Conservation (phyloP, 495 filamentous ascomycete species). For the Recurvomyces mirabilis region DNA sequence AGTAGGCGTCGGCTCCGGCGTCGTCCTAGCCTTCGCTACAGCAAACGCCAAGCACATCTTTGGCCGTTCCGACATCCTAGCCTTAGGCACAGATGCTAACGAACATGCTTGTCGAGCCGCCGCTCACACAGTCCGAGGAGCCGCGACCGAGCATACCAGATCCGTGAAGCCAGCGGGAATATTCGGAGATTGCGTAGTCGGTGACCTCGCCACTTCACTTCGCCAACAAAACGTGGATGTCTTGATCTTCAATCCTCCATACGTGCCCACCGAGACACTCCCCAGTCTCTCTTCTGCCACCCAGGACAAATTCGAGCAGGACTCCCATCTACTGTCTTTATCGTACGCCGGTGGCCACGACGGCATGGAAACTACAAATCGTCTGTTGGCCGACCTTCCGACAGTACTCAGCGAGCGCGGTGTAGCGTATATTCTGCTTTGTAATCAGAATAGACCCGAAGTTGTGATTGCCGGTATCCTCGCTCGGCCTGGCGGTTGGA, state of each 20-base stretch:
- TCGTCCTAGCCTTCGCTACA: conserved; percentile 75
- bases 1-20: conserved; percentile 80
- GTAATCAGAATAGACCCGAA: conserved; percentile 73
- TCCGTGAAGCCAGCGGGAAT: not conserved
- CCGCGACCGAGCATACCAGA: conserved; percentile 29
- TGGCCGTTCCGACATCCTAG: conserved; percentile 55
- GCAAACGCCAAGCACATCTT: conserved; percentile 65
- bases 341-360: conserved; percentile 80
- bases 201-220: conserved; percentile 53
- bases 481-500: conserved; percentile 48
- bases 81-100: conserved; percentile 73
- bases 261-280: conserved; percentile 73
- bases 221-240: conserved; percentile 55
- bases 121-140: conserved; percentile 46
- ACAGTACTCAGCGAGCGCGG: conserved; percentile 52
- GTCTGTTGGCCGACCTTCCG: conserved; percentile 58
- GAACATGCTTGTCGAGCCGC: conserved; percentile 64
- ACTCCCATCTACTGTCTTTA: conserved; percentile 71
- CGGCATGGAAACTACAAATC: conserved; percentile 86
- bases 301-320: conserved; percentile 44
- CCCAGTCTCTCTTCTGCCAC: too few relatives aligned
- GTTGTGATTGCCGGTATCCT: conserved; percentile 57
- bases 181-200: conserved; percentile 51
- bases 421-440: conserved; percentile 81
- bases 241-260: conserved; percentile 91